Base-by-base conservation (phyloP, 1,284 basidiomycete species). In the Cystobasidium pallidum region DNA sequence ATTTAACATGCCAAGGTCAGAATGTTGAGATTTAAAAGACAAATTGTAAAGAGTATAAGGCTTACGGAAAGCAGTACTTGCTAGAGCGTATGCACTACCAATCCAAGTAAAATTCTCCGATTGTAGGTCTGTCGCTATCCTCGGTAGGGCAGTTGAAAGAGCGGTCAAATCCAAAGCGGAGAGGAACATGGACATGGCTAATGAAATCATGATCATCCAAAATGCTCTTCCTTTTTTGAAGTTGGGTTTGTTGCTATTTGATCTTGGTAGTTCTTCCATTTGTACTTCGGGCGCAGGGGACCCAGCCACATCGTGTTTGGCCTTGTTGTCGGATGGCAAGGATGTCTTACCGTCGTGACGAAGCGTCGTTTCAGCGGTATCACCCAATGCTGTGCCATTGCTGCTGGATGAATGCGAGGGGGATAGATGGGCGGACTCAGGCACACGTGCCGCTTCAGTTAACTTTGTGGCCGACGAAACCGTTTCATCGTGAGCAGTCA, bases 91-190 rank as follows among this genome's bases (percentile, higher is more conserved):
- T 3, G 76, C 71, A 8, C 73, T 67, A 6, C 75, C 78, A 52
- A 79, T 63, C 78, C 78, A 79, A 6, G 71, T 58, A 70, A 75
- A 77, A 4, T 76, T 59, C n/a, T 47, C 21, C 0, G 63, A 66
- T 11, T 76, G 24, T 26, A 79, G 72, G 13, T 75, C 76, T 2
- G 51, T 47, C 6, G 76, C 76, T 7, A 79, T 75, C 62, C 58
- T 41, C 21, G 75, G 73, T 47, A 73, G 49, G 0, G 75, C 73
- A 2, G 78, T 78, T 3, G 75, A 75, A 3, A 79, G 74, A 19
- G 75, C 75, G 0, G 77, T 79, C 15, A 78, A 21, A 54, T 78
- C 78, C n/a, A 78, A 64, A 0, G 78, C 77, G 21, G 72, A 70
- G 15, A 68, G 24, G n/a, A 66, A 73, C 41, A 67, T 41, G 39